These are phyloP conservation scores for Verticillium zaregamsianum DNA, from an alignment of 2,329 filamentous ascomycete genomes.

Conservation along the genomic window DNA sequence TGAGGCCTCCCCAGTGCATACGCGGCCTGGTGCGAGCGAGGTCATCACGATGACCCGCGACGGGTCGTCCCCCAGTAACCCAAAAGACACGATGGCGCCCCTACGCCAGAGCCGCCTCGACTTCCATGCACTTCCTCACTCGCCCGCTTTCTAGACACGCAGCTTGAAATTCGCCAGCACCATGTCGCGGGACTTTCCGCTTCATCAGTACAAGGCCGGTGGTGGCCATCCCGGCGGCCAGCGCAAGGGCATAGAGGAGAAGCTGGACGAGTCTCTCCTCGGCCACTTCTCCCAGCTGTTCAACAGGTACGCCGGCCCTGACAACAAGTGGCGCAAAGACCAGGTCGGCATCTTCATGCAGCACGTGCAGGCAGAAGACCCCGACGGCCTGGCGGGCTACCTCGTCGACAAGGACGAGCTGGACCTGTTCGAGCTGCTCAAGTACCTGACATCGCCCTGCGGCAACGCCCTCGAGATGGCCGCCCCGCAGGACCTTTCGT, in stretches of 20 bases:
- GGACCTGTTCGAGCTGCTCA: conserved; percentile 43
- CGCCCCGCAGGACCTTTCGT: conserved; percentile 53
- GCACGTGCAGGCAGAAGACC: conserved; percentile 37
- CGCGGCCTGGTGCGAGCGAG: too few relatives aligned
- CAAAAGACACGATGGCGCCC: too few relatives aligned
- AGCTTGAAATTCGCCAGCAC: neutral
- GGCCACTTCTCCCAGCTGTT: conserved; percentile 42
- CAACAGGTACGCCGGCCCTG: conserved; percentile 33
- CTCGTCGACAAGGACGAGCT: conserved; percentile 25
- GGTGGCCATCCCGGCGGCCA: conserved; percentile 3
- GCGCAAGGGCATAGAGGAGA: conserved; percentile 1
- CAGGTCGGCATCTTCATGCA: conserved; percentile 41
- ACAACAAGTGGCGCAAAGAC: conserved; percentile 38
- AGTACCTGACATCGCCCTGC: conserved; percentile 49
- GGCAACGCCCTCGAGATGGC: conserved; percentile 36
- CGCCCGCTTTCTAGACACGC: too few relatives aligned
- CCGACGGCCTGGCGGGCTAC: conserved; percentile 18
- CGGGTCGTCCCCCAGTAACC: too few relatives aligned
- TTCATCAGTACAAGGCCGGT: conserved; percentile 3
- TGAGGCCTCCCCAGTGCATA: too few relatives aligned
- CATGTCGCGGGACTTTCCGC: neutral
- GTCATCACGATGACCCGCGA: too few relatives aligned
- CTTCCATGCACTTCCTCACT: too few relatives aligned
- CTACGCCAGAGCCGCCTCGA: too few relatives aligned
- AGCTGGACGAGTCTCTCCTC: conserved; percentile 26